phyloP scores from a whole-genome alignment of 805 yeast species.

The Zygoascus ofunaensis region DNA sequence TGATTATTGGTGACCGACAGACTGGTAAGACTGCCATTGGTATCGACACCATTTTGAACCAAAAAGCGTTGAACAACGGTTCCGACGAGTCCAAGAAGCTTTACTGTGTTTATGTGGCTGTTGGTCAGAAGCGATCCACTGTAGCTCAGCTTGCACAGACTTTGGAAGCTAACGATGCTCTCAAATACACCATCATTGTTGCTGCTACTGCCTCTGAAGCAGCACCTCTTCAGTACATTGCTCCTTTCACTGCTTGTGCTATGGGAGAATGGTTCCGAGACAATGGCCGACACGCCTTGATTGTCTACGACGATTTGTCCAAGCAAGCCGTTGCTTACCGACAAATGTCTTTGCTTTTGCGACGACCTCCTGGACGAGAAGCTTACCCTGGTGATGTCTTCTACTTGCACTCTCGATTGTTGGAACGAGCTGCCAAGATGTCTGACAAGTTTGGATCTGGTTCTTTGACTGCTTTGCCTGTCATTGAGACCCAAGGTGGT shows the following conservation, averaged over 20 bases:
- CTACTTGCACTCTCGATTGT: conserved; percentile 89
- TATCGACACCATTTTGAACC: conserved; percentile 95
- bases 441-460: conserved; percentile 83
- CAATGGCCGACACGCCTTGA: conserved; percentile 96
- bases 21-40: conserved; percentile 99
- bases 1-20: conserved; percentile 99
- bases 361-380: conserved; percentile 97
- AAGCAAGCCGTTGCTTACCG: conserved; percentile 99
- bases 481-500: conserved; percentile 98
- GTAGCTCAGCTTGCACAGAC: conserved; percentile 99
- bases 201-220: conserved; percentile 99
- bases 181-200: conserved; percentile 94
- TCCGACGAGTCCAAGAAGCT: conserved; percentile 92
- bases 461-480: conserved; percentile 91
- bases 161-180: conserved; percentile 95
- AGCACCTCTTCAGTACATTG: conserved; percentile 98
- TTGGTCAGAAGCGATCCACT: conserved; percentile 99
- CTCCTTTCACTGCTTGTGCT: conserved; percentile 99
- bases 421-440: conserved; percentile 98
- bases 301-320: conserved; percentile 95
- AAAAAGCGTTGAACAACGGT: conserved; percentile 97
- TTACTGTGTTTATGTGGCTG: conserved; percentile 99
- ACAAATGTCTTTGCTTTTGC: conserved; percentile 93
- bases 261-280: conserved; percentile 99
- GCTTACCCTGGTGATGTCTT: conserved; percentile 96